A percentile compares a stretch with the other conserved stretches of the same genome.
Conservation (phyloP, 1,284 basidiomycete genomes). For the Tilletia setariae region DNA sequence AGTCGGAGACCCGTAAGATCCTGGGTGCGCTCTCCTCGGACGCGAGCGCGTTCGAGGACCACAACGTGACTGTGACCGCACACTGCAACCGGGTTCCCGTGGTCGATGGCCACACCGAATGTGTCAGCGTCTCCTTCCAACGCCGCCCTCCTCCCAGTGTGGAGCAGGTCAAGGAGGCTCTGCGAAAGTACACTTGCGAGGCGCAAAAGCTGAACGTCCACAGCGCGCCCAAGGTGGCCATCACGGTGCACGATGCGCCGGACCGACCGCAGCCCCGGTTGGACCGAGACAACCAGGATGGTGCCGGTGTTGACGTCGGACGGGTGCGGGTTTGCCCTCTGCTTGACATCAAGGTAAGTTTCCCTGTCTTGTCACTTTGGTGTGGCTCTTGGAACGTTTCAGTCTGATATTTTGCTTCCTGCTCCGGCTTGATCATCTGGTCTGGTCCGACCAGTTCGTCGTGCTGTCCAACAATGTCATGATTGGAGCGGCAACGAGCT, state of each 20-base stretch:
- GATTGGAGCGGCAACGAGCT: slow-evolving; percentile 93
- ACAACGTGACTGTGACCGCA: slow-evolving; percentile 80
- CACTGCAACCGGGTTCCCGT: slow-evolving; percentile 89
- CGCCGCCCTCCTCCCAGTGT: slow-evolving; percentile 76
- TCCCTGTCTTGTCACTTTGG: neutral
- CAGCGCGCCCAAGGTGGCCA: slow-evolving; percentile 79
- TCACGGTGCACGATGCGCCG: slow-evolving; percentile 84
- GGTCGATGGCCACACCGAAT: slow-evolving; percentile 84
- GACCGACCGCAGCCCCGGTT: slow-evolving; percentile 92
- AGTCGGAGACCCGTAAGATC: slow-evolving; percentile 97
- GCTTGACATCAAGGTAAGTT: slow-evolving; percentile 63
- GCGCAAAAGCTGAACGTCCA: slow-evolving; percentile 78
- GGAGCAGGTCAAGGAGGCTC: slow-evolving; percentile 80
- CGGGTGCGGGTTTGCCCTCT: slow-evolving; percentile 85
- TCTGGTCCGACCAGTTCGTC: slow-evolving; percentile 65
- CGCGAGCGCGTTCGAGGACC: slow-evolving; percentile 70
- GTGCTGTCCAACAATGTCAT: slow-evolving; percentile 91
- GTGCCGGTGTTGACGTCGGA: slow-evolving; percentile 88
- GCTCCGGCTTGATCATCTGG: slow-evolving; percentile 5
- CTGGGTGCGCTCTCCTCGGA: slow-evolving; percentile 63
- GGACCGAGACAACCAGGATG: slow-evolving; percentile 85
- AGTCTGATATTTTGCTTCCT: neutral
- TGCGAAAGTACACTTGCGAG: slow-evolving; percentile 72
- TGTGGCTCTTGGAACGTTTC: neutral
- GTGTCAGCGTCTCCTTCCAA: slow-evolving; percentile 81